phyloP scores from a whole-genome alignment of 139 green algal genomes.

The Micractinium sp. region DNA sequence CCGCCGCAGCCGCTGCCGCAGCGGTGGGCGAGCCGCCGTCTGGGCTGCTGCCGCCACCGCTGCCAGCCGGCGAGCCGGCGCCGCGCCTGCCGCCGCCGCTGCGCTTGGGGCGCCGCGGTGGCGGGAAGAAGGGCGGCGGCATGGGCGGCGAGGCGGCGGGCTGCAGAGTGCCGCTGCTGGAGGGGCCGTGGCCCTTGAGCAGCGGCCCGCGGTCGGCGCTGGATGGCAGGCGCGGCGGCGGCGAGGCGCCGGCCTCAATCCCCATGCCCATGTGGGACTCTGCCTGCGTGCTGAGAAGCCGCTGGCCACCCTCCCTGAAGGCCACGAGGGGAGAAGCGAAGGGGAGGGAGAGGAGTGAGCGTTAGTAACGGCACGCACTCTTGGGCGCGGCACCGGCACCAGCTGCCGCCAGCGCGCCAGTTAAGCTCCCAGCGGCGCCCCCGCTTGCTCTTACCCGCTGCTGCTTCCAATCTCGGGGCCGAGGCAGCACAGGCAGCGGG shows the following conservation, averaged over 20 bases:
- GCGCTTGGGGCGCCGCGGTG: background rate
- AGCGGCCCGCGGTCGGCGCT: background rate
- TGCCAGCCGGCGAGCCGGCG: background rate
- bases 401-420: no score
- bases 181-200: slow-evolving; percentile 8
- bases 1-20: background rate
- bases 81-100: background rate
- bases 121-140: slow-evolving; percentile 7
- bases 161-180: background rate
- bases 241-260: background rate
- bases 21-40: slow-evolving; percentile 10
- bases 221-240: slow-evolving; percentile 5
- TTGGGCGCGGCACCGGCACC: no score
- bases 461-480: background rate
- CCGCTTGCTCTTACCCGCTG: background rate
- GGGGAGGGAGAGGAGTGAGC: no score
- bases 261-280: background rate
- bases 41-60: background rate
- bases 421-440: no score
- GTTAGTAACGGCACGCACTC: no score
- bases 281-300: slow-evolving; percentile 4
- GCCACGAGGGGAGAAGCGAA: background rate
- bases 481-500: slow-evolving; percentile 19
- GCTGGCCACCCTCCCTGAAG: slow-evolving; percentile 9
- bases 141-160: slow-evolving; percentile 22